These are phyloP conservation scores for Leucosporidium scottii DNA, from an alignment of 768 basidiomycete genomes.

Conservation along the genomic window DNA sequence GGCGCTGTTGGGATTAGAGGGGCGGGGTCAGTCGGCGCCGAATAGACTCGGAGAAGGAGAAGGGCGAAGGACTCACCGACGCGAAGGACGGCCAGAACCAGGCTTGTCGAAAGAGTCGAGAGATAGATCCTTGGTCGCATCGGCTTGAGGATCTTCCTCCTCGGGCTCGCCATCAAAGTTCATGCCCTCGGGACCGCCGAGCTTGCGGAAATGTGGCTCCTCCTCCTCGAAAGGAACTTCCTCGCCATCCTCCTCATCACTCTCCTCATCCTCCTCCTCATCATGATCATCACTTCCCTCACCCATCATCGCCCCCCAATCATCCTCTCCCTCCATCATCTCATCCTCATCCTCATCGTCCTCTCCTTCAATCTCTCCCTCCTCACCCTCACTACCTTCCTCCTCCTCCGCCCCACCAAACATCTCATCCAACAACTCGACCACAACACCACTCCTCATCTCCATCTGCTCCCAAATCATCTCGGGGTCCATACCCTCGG, in stretches of 20 bases:
- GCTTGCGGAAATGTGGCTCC: background rate
- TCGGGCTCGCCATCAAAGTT: background rate
- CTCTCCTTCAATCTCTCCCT: conserved; percentile 24
- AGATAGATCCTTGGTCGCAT: conserved; percentile 10
- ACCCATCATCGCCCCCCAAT: conserved; percentile 34
- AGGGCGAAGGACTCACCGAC: conserved; percentile 8
- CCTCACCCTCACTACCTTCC: conserved; percentile 37
- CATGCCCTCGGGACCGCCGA: background rate
- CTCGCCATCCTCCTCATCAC: conserved; percentile 24
- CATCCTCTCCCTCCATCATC: conserved; percentile 34
- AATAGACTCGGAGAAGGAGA: background rate
- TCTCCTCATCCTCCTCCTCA: conserved; percentile 34
- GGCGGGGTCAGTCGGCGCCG: background rate
- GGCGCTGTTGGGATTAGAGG: background rate
- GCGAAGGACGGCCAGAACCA: background rate
- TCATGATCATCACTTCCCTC: conserved; percentile 26
- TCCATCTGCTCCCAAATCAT: conserved; percentile 95
- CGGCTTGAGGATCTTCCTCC: conserved; percentile 1
- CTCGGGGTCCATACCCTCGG: conserved; percentile 62
- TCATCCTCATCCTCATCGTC: conserved; percentile 38
- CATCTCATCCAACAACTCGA: conserved; percentile 41
- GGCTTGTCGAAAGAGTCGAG: conserved; percentile 26
- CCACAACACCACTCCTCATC: conserved; percentile 60
- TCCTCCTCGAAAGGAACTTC: conserved; percentile 6
- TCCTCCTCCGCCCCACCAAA: conserved; percentile 37